Base-by-base conservation (phyloP, 352 stramenopile genomes). In the Phytophthora syringae region DNA sequence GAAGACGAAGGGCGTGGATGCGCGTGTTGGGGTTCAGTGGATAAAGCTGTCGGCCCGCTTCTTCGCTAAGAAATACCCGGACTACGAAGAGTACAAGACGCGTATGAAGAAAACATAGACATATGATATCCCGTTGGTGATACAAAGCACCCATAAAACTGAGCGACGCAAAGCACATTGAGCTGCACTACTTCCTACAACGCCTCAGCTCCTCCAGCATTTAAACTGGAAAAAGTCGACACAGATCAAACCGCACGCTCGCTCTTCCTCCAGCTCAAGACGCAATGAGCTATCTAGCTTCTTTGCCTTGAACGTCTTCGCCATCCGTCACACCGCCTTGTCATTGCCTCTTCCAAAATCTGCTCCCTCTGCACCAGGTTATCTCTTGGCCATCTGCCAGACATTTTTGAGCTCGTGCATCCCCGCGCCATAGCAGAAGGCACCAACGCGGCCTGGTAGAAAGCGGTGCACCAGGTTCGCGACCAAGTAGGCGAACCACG, bases 401-500 rank as follows among this genome's bases (percentile, higher is more conserved):
- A 77, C 25, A 66, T 72, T 74, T 49, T 73, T 71, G 6, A 73
- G 63, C 22, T 77, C 70, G 15, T 82, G 63, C 70, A 79, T 77
- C 10, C 62, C 62, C 25, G 47, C 74, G 12, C 66, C 74, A 42
- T 20, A 65, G 39, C 49, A 64, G 39, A 61, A 71, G 3, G 70
- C 63, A 32, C 55, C 49, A 3, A 82, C 47, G 13, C 74, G 70
- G 15, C 70, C 61, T 4, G 74, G 74, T 9, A 82, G 39, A 39
- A 82, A 32, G 10, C n/a, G 52, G 20, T 71, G 70, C 24, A 58
- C 67, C 20, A 77, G 9, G 10, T 68, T 68, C 11, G 70, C 62
- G n/a, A 42, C 20, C 18, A 84, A 43, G 47, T 79, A 82, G 6
- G 77, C 63, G 21, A 83, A 71, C 59, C 74, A 86, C 36, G 80